Conservation (phyloP, 768 basidiomycete genomes). For the Hericium rajendrae region DNA sequence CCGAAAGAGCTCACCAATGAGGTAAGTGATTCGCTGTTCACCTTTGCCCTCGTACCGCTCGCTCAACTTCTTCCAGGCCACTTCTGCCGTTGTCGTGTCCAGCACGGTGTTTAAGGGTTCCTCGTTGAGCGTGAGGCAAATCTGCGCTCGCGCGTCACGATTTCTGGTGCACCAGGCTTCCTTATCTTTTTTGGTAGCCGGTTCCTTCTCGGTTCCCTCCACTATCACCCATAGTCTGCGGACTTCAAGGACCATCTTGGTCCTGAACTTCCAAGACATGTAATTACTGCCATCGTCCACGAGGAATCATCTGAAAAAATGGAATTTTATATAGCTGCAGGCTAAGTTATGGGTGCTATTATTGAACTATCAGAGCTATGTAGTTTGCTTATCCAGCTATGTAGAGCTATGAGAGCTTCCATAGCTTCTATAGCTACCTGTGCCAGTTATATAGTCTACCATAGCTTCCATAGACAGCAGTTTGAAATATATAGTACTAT, state of each 20-base stretch:
- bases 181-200: too few relatives aligned
- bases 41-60: conserved; percentile 17
- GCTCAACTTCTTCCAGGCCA: conserved; percentile 14
- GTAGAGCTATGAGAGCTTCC: too few relatives aligned
- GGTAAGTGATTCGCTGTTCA: conserved; percentile 2
- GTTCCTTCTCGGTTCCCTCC: neutral
- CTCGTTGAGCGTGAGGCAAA: conserved; percentile 18
- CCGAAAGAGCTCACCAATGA: conserved; percentile 10
- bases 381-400: too few relatives aligned
- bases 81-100: conserved; percentile 5
- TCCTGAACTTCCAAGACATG: neutral
- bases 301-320: too few relatives aligned
- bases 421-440: too few relatives aligned
- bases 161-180: neutral
- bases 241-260: neutral
- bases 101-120: conserved; percentile 17
- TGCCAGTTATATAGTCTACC: too few relatives aligned
- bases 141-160: conserved; percentile 15
- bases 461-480: too few relatives aligned
- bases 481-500: too few relatives aligned
- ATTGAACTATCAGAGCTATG: too few relatives aligned
- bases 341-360: too few relatives aligned
- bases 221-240: neutral
- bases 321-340: too few relatives aligned
- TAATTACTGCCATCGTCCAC: neutral